These are phyloP conservation scores for Wickerhamiella azymoides DNA, from an alignment of 805 yeast species.

Conservation along the genomic window DNA sequence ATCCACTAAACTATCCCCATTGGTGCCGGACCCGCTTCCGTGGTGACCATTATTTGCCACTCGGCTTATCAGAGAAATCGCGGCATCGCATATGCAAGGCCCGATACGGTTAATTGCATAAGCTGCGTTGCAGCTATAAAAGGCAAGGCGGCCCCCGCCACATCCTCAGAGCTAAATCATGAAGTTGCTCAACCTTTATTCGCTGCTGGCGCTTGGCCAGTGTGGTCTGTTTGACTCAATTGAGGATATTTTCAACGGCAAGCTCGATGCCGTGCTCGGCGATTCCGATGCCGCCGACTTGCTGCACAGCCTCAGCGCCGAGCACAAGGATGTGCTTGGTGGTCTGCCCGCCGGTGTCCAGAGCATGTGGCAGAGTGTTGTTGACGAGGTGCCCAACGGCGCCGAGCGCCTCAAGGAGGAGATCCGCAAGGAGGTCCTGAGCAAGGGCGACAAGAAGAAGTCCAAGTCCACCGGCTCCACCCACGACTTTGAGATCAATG, in stretches of 20 bases:
- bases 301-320: constrained; percentile 21
- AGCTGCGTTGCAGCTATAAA: background rate
- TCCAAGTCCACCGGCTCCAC: constrained; percentile 1
- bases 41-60: background rate
- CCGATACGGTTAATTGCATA: constrained; percentile 1
- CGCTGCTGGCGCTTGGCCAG: constrained; percentile 8
- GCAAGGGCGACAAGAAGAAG: constrained; percentile 7
- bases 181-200: constrained; percentile 6
- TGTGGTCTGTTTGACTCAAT: constrained; percentile 5
- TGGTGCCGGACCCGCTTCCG: too few relatives aligned
- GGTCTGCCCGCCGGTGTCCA: constrained; percentile 20
- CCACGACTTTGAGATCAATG: constrained; percentile 4
- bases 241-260: constrained; percentile 7
- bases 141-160: background rate
- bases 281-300: constrained; percentile 7
- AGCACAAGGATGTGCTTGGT: constrained; percentile 15
- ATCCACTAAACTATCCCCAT: too few relatives aligned
- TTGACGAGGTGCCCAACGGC: constrained; percentile 20
- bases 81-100: constrained; percentile 2
- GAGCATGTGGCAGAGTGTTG: constrained; percentile 22
- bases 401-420: constrained; percentile 18
- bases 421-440: constrained; percentile 12
- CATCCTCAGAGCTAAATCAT: background rate
- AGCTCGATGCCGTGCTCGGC: background rate
- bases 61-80: constrained; percentile 1